Percentiles rank a stretch among this genome's conserved stretches.
phyloP scores from a whole-genome alignment of 2,329 filamentous ascomycete species.

The Colletotrichum sp. region DNA sequence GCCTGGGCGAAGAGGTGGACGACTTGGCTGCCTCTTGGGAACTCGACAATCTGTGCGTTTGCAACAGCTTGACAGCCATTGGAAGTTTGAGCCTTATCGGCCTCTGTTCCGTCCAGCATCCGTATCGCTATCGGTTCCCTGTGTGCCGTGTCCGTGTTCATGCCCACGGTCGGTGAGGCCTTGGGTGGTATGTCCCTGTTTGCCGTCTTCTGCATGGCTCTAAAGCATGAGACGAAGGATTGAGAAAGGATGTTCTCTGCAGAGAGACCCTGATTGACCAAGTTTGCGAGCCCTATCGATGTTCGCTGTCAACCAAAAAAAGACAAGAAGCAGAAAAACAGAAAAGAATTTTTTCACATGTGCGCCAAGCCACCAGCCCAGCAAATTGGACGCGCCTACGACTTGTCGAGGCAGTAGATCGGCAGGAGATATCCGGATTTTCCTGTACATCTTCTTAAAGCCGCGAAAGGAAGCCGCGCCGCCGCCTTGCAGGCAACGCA shows the following conservation, averaged over 20 bases:
- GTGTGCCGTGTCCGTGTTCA: neutral
- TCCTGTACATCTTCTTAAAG: neutral
- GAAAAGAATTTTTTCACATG: slow-evolving; percentile 16
- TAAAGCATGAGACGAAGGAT: neutral
- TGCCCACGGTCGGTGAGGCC: neutral
- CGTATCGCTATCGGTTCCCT: neutral
- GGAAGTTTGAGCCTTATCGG: neutral
- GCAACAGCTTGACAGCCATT: neutral
- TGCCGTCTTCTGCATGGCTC: neutral
- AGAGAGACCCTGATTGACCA: neutral
- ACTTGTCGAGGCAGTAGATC: slow-evolving; percentile 1
- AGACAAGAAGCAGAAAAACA: neutral
- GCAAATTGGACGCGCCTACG: neutral
- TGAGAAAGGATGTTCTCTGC: neutral
- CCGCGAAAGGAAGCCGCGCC: neutral
- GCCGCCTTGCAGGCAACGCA: neutral
- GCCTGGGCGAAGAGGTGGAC: neutral
- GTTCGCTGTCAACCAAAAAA: neutral
- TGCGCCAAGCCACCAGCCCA: slow-evolving; percentile 1
- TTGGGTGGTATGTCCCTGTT: neutral
- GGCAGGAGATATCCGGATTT: slow-evolving; percentile 15
- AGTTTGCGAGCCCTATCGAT: neutral
- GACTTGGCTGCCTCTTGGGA: neutral
- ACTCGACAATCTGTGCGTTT: neutral
- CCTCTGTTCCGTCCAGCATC: neutral